Evolutionary conservation across 2,329 filamentous ascomycete genomes (phyloP).

Genomic region (Xylaria polymorpha): DNA sequence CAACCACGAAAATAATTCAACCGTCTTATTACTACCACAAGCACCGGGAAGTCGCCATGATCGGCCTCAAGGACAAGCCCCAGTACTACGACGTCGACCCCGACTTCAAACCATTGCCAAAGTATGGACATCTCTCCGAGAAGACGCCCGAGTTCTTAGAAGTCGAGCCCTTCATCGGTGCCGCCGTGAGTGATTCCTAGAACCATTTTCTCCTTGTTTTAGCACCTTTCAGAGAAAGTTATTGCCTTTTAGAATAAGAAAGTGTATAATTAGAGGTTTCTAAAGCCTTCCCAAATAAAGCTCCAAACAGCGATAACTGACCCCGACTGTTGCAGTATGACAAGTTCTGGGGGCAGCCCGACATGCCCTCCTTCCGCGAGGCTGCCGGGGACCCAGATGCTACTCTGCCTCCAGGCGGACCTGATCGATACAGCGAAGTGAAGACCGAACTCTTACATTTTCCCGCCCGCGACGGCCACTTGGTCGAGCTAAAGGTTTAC

Average conservation of each 20-base stretch:
- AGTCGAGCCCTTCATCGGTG: constrained; percentile 45
- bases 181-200: constrained; percentile 8
- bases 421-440: constrained; percentile 52
- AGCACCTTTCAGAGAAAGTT: too few species aligned
- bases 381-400: constrained; percentile 46
- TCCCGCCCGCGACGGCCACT: constrained; percentile 50
- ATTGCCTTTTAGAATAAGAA: too few species aligned
- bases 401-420: constrained; percentile 46
- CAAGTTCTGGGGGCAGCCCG: constrained; percentile 44
- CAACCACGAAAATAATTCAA: neutral
- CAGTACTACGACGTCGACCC: constrained; percentile 43
- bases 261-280: too few species aligned
- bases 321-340: constrained; percentile 32
- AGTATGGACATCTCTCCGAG: constrained; percentile 51
- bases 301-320: too few species aligned
- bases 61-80: constrained; percentile 38
- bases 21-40: neutral
- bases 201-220: too few species aligned
- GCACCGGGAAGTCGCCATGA: constrained; percentile 30
- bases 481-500: constrained; percentile 53
- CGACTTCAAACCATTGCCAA: constrained; percentile 51
- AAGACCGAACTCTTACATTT: constrained; percentile 47
- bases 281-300: too few species aligned
- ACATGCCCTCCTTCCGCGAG: constrained; percentile 48
- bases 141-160: constrained; percentile 50